Base-by-base conservation (phyloP, 1,284 basidiomycete genomes). In the Moniliophthora roreri region DNA sequence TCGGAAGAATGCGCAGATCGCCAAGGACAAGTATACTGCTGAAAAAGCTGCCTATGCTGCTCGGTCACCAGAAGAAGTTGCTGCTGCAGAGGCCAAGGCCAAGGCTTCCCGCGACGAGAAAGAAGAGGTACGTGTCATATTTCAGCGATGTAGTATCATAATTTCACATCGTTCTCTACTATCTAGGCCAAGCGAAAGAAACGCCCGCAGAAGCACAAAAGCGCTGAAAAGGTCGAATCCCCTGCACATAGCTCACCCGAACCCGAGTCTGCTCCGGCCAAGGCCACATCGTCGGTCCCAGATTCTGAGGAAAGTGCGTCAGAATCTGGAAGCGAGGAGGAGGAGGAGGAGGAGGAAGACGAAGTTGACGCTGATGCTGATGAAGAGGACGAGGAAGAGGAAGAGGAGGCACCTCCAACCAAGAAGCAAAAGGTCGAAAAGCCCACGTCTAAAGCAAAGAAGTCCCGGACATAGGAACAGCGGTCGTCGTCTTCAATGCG, bases 41-140 rank as follows among this genome's bases (percentile, higher is more conserved):
- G 76, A 79, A 45, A 75, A 81, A 62, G 73, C 71, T 35, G 78
- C 75, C 13, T 84, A 84, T 58, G 80, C 79, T 48, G 78, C 75
- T 36, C 74, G 76, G 40, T 70, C 74, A 1, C 74, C 76, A 4
- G 72, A 73, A 47, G 73, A 77, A 58, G 70, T 78, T 36, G 71
- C 69, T 39, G 76, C 76, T 52, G 73, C 73, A n/a, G 44, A 32
- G 11, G 28, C 28, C 28, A 32, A 32, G 11, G 28, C 28, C 20
- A 69, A 74, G 38, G 69, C 68, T 50, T 69, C 74, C 28, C 60
- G 60, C 32, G 74, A 71, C 34, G 73, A 68, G 37, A 74, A 72
- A 5, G 66, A 69, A 48, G 67, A 69, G 45, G 75, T 77, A 61
- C 50, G 71, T 69, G 15, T 53, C 56, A 35, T 26, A 13, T 6